Percentiles rank a stretch among this genome's conserved stretches.
Evolutionary conservation across 2,329 filamentous ascomycete genomes (phyloP).

Genomic region (Clonostachys sp.): DNA sequence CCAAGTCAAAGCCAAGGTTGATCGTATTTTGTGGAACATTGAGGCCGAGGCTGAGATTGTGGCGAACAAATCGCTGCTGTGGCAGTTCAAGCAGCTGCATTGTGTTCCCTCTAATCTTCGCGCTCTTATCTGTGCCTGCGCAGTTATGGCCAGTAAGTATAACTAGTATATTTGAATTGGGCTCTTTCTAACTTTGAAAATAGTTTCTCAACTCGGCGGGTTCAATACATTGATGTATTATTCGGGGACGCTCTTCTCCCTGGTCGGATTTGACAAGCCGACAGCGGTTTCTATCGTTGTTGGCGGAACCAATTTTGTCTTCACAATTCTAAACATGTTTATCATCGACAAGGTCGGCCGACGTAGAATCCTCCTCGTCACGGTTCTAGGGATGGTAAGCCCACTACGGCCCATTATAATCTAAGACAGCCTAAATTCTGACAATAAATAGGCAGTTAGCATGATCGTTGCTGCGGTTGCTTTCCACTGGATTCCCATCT

Average conservation of each 20-base stretch:
- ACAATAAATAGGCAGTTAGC: slow-evolving; percentile 15
- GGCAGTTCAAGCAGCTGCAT: slow-evolving; percentile 17
- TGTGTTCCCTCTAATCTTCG: slow-evolving; percentile 26
- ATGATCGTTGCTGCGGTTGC: slow-evolving; percentile 29
- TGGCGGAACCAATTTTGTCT: slow-evolving; percentile 41
- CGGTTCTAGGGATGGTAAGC: slow-evolving; percentile 34
- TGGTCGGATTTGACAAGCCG: slow-evolving; percentile 44
- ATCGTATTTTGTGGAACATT: slow-evolving; percentile 30
- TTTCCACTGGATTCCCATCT: slow-evolving; percentile 38
- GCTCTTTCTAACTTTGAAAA: slow-evolving; percentile 13
- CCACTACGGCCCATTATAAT: background rate
- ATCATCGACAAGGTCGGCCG: slow-evolving; percentile 39
- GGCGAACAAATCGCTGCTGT: slow-evolving; percentile 6
- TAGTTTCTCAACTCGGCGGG: slow-evolving; percentile 22
- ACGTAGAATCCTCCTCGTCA: slow-evolving; percentile 34
- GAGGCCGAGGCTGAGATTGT: slow-evolving; percentile 23
- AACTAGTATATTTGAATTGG: slow-evolving; percentile 15
- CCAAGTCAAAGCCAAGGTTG: slow-evolving; percentile 37
- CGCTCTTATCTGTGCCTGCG: slow-evolving; percentile 22
- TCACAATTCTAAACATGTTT: slow-evolving; percentile 41
- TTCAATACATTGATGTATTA: slow-evolving; percentile 9
- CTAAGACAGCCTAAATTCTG: background rate
- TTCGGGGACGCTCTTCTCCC: slow-evolving; percentile 6
- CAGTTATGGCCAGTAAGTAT: slow-evolving; percentile 31
- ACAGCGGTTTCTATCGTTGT: slow-evolving; percentile 38